These are phyloP conservation scores for Didymella pomorum DNA, from an alignment of 2,329 filamentous ascomycete species.

Conservation along the genomic window DNA sequence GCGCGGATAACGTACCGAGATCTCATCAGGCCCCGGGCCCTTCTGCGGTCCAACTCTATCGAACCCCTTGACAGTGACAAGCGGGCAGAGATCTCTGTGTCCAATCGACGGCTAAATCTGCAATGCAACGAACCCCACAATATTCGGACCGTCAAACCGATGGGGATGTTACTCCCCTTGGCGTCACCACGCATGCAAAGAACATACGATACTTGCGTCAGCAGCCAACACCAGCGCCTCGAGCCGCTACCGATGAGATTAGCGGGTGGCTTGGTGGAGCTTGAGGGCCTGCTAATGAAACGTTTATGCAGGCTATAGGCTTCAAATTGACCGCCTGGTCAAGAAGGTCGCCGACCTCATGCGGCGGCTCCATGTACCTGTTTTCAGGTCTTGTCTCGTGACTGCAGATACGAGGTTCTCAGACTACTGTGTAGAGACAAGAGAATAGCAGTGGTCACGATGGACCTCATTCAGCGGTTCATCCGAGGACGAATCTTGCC, in stretches of 20 bases:
- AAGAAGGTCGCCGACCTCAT: constrained; percentile 2
- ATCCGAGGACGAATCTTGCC: neutral
- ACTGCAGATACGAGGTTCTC: constrained; percentile 6
- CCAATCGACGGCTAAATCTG: neutral
- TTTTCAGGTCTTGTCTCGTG: neutral
- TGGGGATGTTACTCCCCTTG: constrained; percentile 1
- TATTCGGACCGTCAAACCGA: constrained; percentile 10
- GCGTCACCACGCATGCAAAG: constrained; percentile 2
- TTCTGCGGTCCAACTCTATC: constrained; percentile 13
- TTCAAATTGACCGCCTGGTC: neutral
- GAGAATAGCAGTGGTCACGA: neutral
- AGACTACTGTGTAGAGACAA: neutral
- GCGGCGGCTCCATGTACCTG: neutral
- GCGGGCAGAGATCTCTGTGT: neutral
- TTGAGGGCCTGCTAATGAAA: constrained; percentile 9
- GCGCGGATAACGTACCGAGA: constrained; percentile 7
- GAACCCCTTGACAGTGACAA: constrained; percentile 2
- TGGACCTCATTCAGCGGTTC: neutral
- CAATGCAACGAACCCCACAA: neutral
- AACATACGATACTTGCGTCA: constrained; percentile 18
- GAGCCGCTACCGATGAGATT: constrained; percentile 6
- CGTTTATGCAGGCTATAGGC: constrained; percentile 13
- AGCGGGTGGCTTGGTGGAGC: constrained; percentile 4
- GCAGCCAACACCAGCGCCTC: constrained; percentile 5
- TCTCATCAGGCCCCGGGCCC: constrained; percentile 5